Percentiles rank a stretch among this genome's conserved stretches.
Conservation (phyloP, 2,329 filamentous ascomycete species). For the Dactylellina haptotyla region DNA sequence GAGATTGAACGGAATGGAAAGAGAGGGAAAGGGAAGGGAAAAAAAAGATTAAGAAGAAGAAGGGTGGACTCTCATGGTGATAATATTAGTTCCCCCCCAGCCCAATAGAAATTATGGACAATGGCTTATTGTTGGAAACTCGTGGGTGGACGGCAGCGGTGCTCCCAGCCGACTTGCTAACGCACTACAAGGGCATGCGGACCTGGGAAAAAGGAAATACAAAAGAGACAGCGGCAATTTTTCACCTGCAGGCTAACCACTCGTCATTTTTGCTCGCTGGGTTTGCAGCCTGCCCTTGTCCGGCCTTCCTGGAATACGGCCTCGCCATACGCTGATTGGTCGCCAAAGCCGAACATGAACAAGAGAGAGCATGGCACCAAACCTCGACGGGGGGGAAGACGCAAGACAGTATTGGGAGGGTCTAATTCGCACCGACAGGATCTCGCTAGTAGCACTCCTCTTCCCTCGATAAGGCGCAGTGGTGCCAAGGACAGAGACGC, state of each 20-base stretch:
- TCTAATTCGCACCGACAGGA: constrained; percentile 43
- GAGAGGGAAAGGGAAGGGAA: constrained; percentile 22
- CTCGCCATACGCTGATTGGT: constrained; percentile 49
- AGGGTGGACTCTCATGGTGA: constrained; percentile 35
- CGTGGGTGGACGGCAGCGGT: constrained; percentile 52
- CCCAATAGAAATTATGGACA: constrained; percentile 52
- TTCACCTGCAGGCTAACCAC: constrained; percentile 47
- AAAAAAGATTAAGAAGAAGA: constrained; percentile 39
- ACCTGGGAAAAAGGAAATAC: constrained; percentile 35
- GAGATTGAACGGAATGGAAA: constrained; percentile 20
- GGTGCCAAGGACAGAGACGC: constrained; percentile 8
- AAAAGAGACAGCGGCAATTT: constrained; percentile 52
- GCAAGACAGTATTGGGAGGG: constrained; percentile 49
- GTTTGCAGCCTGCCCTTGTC: constrained; percentile 40
- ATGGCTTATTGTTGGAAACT: constrained; percentile 51
- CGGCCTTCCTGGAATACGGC: constrained; percentile 34
- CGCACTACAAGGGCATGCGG: constrained; percentile 51
- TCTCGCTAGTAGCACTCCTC: constrained; percentile 26
- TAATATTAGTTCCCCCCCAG: constrained; percentile 39
- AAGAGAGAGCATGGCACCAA: constrained; percentile 38
- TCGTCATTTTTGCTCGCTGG: constrained; percentile 43
- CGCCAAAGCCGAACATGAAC: constrained; percentile 46
- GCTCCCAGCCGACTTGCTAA: constrained; percentile 49
- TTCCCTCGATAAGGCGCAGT: constrained; percentile 35
- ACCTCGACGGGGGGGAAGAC: constrained; percentile 48